These are phyloP conservation scores for Daphne laureola DNA, from an alignment of 441 rosid species.

Conservation along the genomic window DNA sequence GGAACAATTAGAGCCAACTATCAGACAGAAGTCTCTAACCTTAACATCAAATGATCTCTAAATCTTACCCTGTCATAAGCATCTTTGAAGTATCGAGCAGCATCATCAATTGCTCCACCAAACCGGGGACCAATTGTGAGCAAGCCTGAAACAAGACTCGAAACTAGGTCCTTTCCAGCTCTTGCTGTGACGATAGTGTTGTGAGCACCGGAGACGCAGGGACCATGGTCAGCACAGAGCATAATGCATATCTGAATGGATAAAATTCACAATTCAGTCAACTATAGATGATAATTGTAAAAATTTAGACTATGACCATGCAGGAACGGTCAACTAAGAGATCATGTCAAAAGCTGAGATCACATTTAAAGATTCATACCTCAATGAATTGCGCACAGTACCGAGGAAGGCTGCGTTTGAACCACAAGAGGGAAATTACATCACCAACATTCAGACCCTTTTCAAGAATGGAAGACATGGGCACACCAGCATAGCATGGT, in stretches of 20 bases:
- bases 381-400: constrained; percentile 60
- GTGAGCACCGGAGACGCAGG: constrained; percentile 73
- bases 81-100: constrained; percentile 66
- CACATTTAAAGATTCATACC: constrained; percentile 23
- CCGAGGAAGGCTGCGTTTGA: constrained; percentile 69
- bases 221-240: constrained; percentile 72
- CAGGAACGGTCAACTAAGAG: constrained; percentile 1
- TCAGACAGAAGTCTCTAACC: constrained; percentile 3
- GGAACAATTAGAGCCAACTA: constrained; percentile 1
- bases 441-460: constrained; percentile 58
- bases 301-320: not conserved
- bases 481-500: constrained; percentile 68
- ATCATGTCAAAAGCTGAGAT: not conserved
- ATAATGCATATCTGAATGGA: constrained; percentile 50
- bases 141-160: constrained; percentile 64
- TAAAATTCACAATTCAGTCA: constrained; percentile 3
- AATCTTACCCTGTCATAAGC: constrained; percentile 50
- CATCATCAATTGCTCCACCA: constrained; percentile 71
- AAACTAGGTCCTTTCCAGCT: constrained; percentile 71
- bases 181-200: constrained; percentile 64
- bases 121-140: constrained; percentile 69
- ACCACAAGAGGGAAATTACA: constrained; percentile 64
- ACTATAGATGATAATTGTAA: not conserved
- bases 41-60: not conserved
- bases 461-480: constrained; percentile 65